Percentiles rank a stretch among this genome's conserved stretches.
Evolutionary conservation across 1,284 basidiomycete species (phyloP).

Genomic region (Abortiporus biennis): DNA sequence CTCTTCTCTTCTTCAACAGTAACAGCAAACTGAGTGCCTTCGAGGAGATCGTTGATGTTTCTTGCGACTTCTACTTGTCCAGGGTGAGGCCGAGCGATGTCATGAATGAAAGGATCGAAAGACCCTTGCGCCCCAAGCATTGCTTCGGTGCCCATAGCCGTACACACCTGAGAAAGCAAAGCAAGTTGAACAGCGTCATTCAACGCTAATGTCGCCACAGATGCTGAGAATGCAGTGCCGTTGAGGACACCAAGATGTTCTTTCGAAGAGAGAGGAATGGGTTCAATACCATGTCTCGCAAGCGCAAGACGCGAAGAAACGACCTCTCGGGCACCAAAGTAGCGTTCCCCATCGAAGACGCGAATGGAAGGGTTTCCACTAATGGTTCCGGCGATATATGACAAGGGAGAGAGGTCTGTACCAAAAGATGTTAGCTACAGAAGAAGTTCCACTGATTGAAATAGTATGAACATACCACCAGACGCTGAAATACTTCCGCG

Average conservation of each 20-base stretch:
- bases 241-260: constrained; percentile 81
- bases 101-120: constrained; percentile 79
- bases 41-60: constrained; percentile 60
- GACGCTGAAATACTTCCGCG: constrained; percentile 80
- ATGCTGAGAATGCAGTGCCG: constrained; percentile 77
- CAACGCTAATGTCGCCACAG: constrained; percentile 56
- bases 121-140: constrained; percentile 50
- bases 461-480: constrained; percentile 46
- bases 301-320: constrained; percentile 64
- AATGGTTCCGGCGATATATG: constrained; percentile 77
- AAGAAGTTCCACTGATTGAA: background rate
- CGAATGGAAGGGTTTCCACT: constrained; percentile 78
- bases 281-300: constrained; percentile 55
- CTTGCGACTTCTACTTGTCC: constrained; percentile 74
- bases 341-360: constrained; percentile 51
- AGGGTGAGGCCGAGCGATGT: constrained; percentile 77
- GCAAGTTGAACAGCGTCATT: constrained; percentile 72
- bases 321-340: constrained; percentile 48
- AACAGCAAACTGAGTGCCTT: constrained; percentile 67
- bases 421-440: background rate
- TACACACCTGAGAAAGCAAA: constrained; percentile 69
- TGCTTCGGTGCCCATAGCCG: constrained; percentile 72
- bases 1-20: constrained; percentile 56
- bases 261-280: constrained; percentile 72
- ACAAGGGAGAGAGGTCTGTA: constrained; percentile 70